phyloP scores from a whole-genome alignment of 225 moss, liverwort and hornwort genomes.

The Straminergon stramineum region DNA sequence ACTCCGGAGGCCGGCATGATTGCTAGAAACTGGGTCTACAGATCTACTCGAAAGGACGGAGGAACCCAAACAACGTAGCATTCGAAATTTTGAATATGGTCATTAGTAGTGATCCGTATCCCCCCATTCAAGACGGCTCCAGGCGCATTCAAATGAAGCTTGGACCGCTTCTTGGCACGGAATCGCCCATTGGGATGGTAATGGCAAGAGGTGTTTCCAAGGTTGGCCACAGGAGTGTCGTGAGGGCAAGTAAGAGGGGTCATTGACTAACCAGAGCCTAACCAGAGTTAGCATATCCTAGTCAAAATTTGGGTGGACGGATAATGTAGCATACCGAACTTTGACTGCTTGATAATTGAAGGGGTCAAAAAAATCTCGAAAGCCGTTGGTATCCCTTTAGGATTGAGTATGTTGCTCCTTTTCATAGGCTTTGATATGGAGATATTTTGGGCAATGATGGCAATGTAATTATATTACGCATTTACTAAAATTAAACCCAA shows the following conservation, averaged over 20 bases:
- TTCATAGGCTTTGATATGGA: too few species aligned
- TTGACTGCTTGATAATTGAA: accelerated
- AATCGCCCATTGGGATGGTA: not conserved
- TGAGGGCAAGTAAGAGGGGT: too few species aligned
- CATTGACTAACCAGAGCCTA: too few species aligned
- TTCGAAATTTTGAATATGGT: not conserved
- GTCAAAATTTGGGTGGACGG: accelerated
- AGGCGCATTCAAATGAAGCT: not conserved
- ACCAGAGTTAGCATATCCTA: accelerated
- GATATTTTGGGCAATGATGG: too few species aligned
- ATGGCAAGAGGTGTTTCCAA: too few species aligned
- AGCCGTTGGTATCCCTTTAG: too few species aligned
- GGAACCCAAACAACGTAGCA: not conserved
- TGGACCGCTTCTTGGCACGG: not conserved
- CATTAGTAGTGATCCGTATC: not conserved
- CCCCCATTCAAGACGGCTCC: not conserved
- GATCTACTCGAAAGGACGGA: not conserved
- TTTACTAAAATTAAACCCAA: too few species aligned
- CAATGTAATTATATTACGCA: too few species aligned
- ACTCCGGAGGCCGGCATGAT: not conserved
- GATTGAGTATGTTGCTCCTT: accelerated
- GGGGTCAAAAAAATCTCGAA: accelerated
- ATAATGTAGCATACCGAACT: too few species aligned
- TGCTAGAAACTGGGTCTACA: not conserved
- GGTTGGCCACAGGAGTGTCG: too few species aligned